Conservation (phyloP, 169 alveolate genomes). For the Perkinsus marinus region DNA sequence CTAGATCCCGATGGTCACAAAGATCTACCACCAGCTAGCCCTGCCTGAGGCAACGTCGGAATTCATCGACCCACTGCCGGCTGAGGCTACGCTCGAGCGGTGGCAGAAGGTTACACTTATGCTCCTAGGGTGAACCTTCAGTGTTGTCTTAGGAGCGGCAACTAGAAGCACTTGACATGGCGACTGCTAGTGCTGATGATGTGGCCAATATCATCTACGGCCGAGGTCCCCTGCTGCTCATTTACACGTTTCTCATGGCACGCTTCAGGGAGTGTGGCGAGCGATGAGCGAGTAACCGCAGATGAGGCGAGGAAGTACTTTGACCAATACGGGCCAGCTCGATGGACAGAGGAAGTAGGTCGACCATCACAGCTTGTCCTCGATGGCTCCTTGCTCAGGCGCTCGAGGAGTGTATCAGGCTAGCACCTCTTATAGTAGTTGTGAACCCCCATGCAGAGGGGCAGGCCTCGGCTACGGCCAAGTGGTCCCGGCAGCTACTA, state of each 20-base stretch:
- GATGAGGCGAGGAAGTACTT: not conserved
- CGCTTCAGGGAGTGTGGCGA: too few relatives aligned
- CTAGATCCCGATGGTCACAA: not conserved
- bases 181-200: not conserved
- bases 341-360: not conserved
- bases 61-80: not conserved
- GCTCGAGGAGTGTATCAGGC: not conserved
- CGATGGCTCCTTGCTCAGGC: not conserved
- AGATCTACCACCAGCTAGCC: not conserved
- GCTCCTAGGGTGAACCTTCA: not conserved
- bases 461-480: not conserved
- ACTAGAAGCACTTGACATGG: not conserved
- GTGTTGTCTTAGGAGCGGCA: not conserved
- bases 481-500: not conserved
- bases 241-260: too few relatives aligned
- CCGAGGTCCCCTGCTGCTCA: too few relatives aligned
- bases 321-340: not conserved
- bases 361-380: not conserved
- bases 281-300: too few relatives aligned
- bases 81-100: not conserved
- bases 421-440: not conserved
- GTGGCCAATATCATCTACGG: not conserved
- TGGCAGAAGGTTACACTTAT: not conserved
- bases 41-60: not conserved
- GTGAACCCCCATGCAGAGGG: not conserved